Conservation (phyloP, 306 rosid species). For the Rosa chinensis region DNA sequence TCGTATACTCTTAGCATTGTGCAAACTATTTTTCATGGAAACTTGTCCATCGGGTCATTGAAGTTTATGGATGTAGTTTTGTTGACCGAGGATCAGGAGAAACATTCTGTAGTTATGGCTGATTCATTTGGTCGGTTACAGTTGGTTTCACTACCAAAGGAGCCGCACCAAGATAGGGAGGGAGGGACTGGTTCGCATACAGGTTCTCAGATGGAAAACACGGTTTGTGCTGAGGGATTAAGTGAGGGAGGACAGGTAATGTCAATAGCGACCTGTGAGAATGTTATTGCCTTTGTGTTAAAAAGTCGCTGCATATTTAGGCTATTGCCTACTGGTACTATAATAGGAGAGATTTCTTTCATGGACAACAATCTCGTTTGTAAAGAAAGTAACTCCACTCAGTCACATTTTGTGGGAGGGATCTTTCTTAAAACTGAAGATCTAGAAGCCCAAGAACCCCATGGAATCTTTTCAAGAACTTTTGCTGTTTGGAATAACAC, state of each 20-base stretch:
- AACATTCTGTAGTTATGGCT: constrained; percentile 56
- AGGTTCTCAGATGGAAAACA: constrained; percentile 44
- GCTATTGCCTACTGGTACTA: constrained; percentile 47
- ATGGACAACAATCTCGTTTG: constrained; percentile 30
- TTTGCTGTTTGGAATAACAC: constrained; percentile 70
- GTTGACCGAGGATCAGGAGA: constrained; percentile 46
- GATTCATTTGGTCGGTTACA: constrained; percentile 77
- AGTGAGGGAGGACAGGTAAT: constrained; percentile 47
- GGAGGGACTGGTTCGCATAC: constrained; percentile 37
- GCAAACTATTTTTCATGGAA: constrained; percentile 80
- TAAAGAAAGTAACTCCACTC: constrained; percentile 36
- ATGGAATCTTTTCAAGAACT: constrained; percentile 26
- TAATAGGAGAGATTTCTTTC: constrained; percentile 65
- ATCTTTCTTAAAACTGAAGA: constrained; percentile 59
- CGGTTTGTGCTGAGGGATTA: constrained; percentile 49
- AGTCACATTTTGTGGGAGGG: constrained; percentile 52
- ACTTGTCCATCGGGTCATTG: constrained; percentile 66
- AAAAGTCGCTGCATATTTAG: constrained; percentile 60
- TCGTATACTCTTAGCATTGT: constrained; percentile 71
- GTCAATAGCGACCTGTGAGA: constrained; percentile 47
- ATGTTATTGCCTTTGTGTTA: constrained; percentile 51
- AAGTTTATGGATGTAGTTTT: constrained; percentile 74
- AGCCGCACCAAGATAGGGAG: constrained; percentile 42
- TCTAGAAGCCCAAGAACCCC: constrained; percentile 29
- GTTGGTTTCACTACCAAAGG: constrained; percentile 49